Base-by-base conservation (phyloP, 768 basidiomycete genomes). In the Collybia nuda region DNA sequence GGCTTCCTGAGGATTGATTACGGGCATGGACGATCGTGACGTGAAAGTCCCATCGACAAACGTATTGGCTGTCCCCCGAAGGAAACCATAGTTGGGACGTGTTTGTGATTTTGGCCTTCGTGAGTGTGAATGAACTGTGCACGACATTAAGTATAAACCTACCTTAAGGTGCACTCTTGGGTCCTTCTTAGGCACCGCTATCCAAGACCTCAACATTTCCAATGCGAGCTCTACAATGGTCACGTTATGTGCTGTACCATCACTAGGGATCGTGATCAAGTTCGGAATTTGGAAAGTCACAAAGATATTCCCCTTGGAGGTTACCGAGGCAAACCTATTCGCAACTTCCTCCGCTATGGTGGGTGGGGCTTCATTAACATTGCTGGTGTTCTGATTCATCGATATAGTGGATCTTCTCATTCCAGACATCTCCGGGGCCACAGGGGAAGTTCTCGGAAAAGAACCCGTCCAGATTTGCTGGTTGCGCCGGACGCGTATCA, bases 1-100 rank as follows among this genome's bases (percentile, higher is more conserved):
- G 19, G 55, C 69, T 51, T 76, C 75, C 39, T 70, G 62, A 9
- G 74, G 71, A 40, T 69, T 73, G 6, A 74, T 70, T 6, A 61
- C 44, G 1, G 70, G 67, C 5, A 83, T 63, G 2, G 63, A 43
- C 0, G 78, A 74, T 46, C 70, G 72, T 12, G 81, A 68, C 9
- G 82, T 78, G 61, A 79, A 82, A 48, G 74, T 75, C 21, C 78
- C 79, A 59, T 83, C 78, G 29, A 82, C 68, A 56, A 79, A 82
- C 0, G 82, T 70, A 54, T 72, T 78, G 0, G 75, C 74, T 0
- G 59, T 53, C 0, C 82, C 82, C 1, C 67, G 52, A 6, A 84
- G 66, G 4, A 84, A 60, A 6, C 74, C 71, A 52, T 79, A 81
- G 35, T 79, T 74, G 6, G n/a, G 77, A 80, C n/a, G 73, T 70